Evolutionary conservation across 2,329 filamentous ascomycete genomes (phyloP).

Genomic region (Penicillium griseofulvum): DNA sequence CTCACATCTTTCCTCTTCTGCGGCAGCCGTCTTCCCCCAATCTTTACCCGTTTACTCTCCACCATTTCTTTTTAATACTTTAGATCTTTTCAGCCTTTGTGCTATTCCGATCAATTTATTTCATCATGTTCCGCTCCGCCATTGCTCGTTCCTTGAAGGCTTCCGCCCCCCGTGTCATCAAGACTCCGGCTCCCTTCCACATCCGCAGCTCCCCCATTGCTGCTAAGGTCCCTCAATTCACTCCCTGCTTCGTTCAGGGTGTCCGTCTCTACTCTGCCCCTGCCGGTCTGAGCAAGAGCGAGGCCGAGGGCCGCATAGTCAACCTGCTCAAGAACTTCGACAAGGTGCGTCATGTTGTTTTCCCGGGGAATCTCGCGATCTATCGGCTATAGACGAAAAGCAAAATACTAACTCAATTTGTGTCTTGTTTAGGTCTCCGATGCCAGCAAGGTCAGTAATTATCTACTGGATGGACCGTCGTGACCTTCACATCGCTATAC

Average conservation of each 20-base stretch:
- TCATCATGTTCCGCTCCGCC: conserved; percentile 84
- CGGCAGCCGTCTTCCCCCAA: conserved; percentile 18
- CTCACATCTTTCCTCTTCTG: conserved; percentile 23
- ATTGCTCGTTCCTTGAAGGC: conserved; percentile 72
- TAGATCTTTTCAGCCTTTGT: conserved; percentile 17
- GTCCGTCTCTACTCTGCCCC: conserved; percentile 84
- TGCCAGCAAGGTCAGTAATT: conserved; percentile 40
- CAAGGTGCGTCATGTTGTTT: conserved; percentile 63
- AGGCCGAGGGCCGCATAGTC: conserved; percentile 89
- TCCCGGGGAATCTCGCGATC: conserved; percentile 3
- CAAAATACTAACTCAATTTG: conserved; percentile 4
- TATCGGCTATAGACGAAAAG: neutral
- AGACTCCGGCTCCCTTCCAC: conserved; percentile 59
- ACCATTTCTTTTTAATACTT: conserved; percentile 13
- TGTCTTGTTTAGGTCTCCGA: conserved; percentile 33
- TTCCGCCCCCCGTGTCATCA: conserved; percentile 50
- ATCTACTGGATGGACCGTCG: conserved; percentile 4
- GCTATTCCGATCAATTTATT: conserved; percentile 14
- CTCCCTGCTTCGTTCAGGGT: conserved; percentile 63
- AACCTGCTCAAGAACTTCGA: conserved; percentile 94
- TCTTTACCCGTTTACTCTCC: conserved; percentile 11
- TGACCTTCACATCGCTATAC: conserved; percentile 1
- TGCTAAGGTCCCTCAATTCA: conserved; percentile 56
- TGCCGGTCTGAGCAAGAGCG: conserved; percentile 72
- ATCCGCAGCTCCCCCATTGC: conserved; percentile 58